Evolutionary conservation across 352 stramenopile genomes (phyloP).

Genomic region (Globisporangium cylindrosporum): DNA sequence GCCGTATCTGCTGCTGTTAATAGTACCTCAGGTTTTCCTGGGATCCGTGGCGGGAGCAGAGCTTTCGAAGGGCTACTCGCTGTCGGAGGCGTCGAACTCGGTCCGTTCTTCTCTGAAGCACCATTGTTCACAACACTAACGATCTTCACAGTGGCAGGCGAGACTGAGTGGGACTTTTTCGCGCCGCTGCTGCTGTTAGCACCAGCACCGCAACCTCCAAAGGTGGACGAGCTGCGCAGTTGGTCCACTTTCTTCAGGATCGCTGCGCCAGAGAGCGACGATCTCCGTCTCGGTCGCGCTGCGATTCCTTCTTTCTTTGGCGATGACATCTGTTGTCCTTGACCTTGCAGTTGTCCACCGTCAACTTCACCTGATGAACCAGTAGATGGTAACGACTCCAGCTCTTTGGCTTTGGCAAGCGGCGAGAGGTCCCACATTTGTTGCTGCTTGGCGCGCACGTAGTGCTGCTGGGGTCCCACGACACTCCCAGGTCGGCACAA

Average conservation of each 20-base stretch:
- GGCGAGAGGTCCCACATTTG: constrained; percentile 12
- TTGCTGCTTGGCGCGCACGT: constrained; percentile 72
- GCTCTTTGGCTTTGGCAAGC: background rate
- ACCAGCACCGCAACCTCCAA: background rate
- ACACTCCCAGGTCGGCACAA: constrained; percentile 91
- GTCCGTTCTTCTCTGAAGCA: background rate
- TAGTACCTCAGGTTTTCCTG: background rate
- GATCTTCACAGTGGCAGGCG: background rate
- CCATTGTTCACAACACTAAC: background rate
- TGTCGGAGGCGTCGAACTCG: background rate
- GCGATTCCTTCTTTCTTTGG: constrained; percentile 13
- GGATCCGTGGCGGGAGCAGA: constrained; percentile 17
- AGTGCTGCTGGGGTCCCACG: constrained; percentile 94
- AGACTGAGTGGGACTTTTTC: constrained; percentile 18
- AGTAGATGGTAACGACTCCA: background rate
- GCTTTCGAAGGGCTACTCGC: background rate
- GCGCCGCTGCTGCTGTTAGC: background rate
- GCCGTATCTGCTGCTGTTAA: background rate
- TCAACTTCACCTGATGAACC: background rate
- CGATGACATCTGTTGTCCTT: background rate
- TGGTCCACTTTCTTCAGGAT: constrained; percentile 20
- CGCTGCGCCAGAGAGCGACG: constrained; percentile 10
- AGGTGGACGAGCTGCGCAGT: constrained; percentile 4
- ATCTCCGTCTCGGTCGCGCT: background rate
- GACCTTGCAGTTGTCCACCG: background rate